Base-by-base conservation (phyloP, 2,329 filamentous ascomycete species). In the Aspergillus ochraceoroseus region DNA sequence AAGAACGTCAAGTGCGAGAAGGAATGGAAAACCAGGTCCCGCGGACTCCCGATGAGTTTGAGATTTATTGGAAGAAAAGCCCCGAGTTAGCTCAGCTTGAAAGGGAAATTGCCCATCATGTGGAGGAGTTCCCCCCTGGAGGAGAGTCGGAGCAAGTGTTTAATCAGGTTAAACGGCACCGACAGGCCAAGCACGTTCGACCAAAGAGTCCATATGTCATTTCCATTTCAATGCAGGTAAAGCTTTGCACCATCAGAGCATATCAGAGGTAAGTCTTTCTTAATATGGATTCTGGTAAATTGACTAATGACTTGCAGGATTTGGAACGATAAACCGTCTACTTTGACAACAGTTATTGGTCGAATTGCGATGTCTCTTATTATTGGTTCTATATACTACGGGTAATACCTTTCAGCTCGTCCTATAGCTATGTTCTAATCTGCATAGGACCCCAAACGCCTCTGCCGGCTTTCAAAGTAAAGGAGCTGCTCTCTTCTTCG, bases 401-500 rank as follows among this genome's bases (percentile, higher is more conserved):
- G 57, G 56, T 59, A 50, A 38, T 31, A 9, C 1, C 6, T 20
- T 11, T 11, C 2, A 7, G 5, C 17, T 18, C 28, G 7, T 13
- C n/a, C 7, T 8, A 27, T 4, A 8, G n/a, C 14, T 13, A 7
- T 4, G 5, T 32, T 15, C 48, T 55, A 8, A 57, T 22, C 85
- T 54, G 87, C 87, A 64, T 87, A 79, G 73, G 79, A 94, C 66
- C 62, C 67, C 76, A 19, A 61, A 72, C 5, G 74, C 71, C n/a
- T 82, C 86, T 0, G 63, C 66, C 15, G 86, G 82, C 47, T 92
- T 94, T 69, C 90, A 82, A 67, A 76, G 79, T 55, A 81, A 87
- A 50, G 85, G 85, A 43, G 82, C 85, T 31, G 74, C 92, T 9
- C 70, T 94, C 37, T 94, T 94, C 75, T 92, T 94, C 58, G 85